A percentile compares a stretch with the other conserved stretches of the same genome.
Evolutionary conservation across 2,329 filamentous ascomycete species (phyloP).

Genomic region (Arthrobotrys iridis): DNA sequence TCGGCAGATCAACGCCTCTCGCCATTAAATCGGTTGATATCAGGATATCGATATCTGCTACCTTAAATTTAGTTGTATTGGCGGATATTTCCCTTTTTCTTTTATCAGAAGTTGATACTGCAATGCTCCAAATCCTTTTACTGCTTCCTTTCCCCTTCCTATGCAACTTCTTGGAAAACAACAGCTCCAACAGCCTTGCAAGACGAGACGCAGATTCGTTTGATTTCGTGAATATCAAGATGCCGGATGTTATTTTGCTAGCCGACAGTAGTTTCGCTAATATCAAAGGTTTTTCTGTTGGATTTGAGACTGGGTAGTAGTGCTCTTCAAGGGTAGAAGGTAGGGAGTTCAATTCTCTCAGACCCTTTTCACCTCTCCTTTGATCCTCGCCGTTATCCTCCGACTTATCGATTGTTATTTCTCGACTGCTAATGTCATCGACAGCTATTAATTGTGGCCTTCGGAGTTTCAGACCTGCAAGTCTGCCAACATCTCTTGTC

Average conservation of each 20-base stretch:
- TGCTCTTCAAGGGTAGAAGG: slow-evolving; percentile 69
- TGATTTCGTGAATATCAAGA: slow-evolving; percentile 88
- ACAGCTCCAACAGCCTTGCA: slow-evolving; percentile 77
- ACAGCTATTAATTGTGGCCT: slow-evolving; percentile 81
- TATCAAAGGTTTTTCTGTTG: slow-evolving; percentile 80
- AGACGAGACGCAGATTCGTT: slow-evolving; percentile 89
- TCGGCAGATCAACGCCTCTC: slow-evolving; percentile 83
- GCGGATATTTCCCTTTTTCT: slow-evolving; percentile 44
- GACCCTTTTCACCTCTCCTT: slow-evolving; percentile 68
- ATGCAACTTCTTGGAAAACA: slow-evolving; percentile 61
- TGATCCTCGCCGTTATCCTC: slow-evolving; percentile 61
- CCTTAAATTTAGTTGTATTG: slow-evolving; percentile 73
- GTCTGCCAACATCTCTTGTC: slow-evolving; percentile 82
- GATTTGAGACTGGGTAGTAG: slow-evolving; percentile 74
- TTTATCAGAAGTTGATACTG: slow-evolving; percentile 44
- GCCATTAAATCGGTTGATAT: slow-evolving; percentile 94
- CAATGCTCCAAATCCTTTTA: slow-evolving; percentile 64
- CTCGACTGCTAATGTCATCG: slow-evolving; percentile 65
- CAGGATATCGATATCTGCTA: slow-evolving; percentile 69
- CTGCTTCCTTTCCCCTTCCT: slow-evolving; percentile 59
- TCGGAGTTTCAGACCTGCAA: slow-evolving; percentile 76
- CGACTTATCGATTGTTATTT: slow-evolving; percentile 57
- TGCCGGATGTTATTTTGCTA: slow-evolving; percentile 62
- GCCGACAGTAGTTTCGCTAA: slow-evolving; percentile 75
- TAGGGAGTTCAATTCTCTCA: slow-evolving; percentile 35